phyloP scores from a whole-genome alignment of 2,329 filamentous ascomycete genomes.

The Aspergillus sp. region DNA sequence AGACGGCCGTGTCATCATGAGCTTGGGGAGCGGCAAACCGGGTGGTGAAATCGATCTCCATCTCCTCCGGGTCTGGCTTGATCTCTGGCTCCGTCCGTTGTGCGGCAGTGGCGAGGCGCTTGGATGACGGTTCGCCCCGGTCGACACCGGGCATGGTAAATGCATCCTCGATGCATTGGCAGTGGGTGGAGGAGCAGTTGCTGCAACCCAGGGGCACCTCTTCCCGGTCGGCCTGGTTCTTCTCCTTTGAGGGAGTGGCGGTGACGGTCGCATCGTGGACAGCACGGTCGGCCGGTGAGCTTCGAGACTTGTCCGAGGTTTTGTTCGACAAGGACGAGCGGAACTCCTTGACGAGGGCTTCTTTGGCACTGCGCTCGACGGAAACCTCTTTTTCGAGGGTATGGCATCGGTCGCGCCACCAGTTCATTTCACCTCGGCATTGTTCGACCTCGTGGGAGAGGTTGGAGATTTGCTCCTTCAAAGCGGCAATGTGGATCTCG shows the following conservation, averaged over 20 bases:
- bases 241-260: conserved; percentile 6
- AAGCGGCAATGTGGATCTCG: conserved; percentile 47
- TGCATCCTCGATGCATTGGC: conserved; percentile 59
- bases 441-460: conserved; percentile 68
- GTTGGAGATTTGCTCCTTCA: conserved; percentile 53
- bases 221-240: conserved; percentile 21
- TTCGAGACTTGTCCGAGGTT: conserved; percentile 35
- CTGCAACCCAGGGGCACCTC: conserved; percentile 60
- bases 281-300: conserved; percentile 1
- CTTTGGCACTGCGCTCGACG: conserved; percentile 42
- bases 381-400: conserved; percentile 63
- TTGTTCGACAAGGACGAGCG: conserved; percentile 29
- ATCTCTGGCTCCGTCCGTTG: conserved; percentile 52
- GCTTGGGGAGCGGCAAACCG: conserved; percentile 54
- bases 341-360: conserved; percentile 43
- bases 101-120: conserved; percentile 47
- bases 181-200: conserved; percentile 63
- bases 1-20: conserved; percentile 27
- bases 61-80: conserved; percentile 47
- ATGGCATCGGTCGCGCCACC: conserved; percentile 56
- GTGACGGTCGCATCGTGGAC: conserved; percentile 1
- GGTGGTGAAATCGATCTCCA: conserved; percentile 73
- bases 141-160: conserved; percentile 48
- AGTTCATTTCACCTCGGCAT: conserved; percentile 53
- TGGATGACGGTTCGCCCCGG: conserved; percentile 34